These are phyloP conservation scores for Trichoderma sp. DNA, from an alignment of 2,329 filamentous ascomycete species.

Conservation along the genomic window DNA sequence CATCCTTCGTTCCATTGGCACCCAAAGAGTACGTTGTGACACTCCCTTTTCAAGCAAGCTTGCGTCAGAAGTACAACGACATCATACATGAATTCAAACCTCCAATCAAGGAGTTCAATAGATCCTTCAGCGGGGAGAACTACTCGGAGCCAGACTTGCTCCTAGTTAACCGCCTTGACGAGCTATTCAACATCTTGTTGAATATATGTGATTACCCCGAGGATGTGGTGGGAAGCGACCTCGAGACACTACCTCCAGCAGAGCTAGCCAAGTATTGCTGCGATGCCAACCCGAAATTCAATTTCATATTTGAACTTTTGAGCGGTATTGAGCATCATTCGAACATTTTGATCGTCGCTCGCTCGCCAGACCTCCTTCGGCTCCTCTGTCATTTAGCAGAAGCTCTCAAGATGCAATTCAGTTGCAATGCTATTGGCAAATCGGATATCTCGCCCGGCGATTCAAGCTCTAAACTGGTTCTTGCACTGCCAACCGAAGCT, in stretches of 20 bases:
- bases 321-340: slow-evolving; percentile 42
- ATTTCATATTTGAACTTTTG: slow-evolving; percentile 56
- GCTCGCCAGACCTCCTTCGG: slow-evolving; percentile 47
- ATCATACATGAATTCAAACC: slow-evolving; percentile 43
- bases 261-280: slow-evolving; percentile 52
- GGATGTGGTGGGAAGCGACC: slow-evolving; percentile 44
- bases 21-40: slow-evolving; percentile 49
- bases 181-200: slow-evolving; percentile 49
- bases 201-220: slow-evolving; percentile 58
- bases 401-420: slow-evolving; percentile 37
- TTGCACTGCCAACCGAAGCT: slow-evolving; percentile 42
- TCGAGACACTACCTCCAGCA: slow-evolving; percentile 37
- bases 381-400: slow-evolving; percentile 51
- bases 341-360: slow-evolving; percentile 53
- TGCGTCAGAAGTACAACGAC: slow-evolving; percentile 51
- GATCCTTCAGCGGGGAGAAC: slow-evolving; percentile 40
- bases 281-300: slow-evolving; percentile 58
- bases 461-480: slow-evolving; percentile 39
- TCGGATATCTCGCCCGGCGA: slow-evolving; percentile 28
- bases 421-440: slow-evolving; percentile 32
- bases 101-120: slow-evolving; percentile 45
- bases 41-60: slow-evolving; percentile 53
- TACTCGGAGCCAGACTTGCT: slow-evolving; percentile 38
- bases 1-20: slow-evolving; percentile 19
- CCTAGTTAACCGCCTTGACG: slow-evolving; percentile 47